Conservation (phyloP, 768 basidiomycete species). For the Pleurotus djamor region DNA sequence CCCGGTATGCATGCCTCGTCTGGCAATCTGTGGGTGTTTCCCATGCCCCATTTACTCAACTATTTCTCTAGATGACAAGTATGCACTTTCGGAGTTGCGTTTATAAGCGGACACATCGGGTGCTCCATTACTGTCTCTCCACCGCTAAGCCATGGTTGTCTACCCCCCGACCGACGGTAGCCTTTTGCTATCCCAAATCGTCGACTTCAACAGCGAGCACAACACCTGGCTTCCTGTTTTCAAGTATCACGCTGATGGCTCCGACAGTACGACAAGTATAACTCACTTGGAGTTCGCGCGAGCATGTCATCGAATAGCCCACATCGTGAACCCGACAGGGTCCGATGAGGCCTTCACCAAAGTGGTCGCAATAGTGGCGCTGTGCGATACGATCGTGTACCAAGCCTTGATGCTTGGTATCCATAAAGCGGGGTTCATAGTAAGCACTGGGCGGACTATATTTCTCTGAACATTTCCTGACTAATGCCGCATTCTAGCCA, state of each 20-base stretch:
- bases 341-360: slow-evolving; percentile 18
- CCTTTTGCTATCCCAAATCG: slow-evolving; percentile 24
- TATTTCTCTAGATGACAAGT: no score
- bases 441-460: slow-evolving; percentile 13
- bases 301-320: slow-evolving; percentile 41
- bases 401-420: slow-evolving; percentile 37
- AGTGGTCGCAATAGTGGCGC: slow-evolving; percentile 33
- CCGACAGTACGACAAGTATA: slow-evolving; percentile 21
- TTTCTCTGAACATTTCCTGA: neutral
- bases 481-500: slow-evolving; percentile 24
- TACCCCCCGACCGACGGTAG: slow-evolving; percentile 29
- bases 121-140: neutral
- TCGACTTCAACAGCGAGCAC: slow-evolving; percentile 31
- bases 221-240: slow-evolving; percentile 29
- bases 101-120: neutral
- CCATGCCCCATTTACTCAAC: no score
- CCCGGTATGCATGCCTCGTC: no score
- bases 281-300: slow-evolving; percentile 41
- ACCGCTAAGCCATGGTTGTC: neutral
- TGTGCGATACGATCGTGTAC: slow-evolving; percentile 33
- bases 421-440: slow-evolving; percentile 31
- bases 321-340: slow-evolving; percentile 30
- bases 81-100: no score
- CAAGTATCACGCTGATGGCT: slow-evolving; percentile 20
- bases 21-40: no score